A percentile compares a stretch with the other conserved stretches of the same genome.
These are phyloP conservation scores for Cyberlindnera mycetangii DNA, from an alignment of 805 yeast genomes.

Conservation along the genomic window DNA sequence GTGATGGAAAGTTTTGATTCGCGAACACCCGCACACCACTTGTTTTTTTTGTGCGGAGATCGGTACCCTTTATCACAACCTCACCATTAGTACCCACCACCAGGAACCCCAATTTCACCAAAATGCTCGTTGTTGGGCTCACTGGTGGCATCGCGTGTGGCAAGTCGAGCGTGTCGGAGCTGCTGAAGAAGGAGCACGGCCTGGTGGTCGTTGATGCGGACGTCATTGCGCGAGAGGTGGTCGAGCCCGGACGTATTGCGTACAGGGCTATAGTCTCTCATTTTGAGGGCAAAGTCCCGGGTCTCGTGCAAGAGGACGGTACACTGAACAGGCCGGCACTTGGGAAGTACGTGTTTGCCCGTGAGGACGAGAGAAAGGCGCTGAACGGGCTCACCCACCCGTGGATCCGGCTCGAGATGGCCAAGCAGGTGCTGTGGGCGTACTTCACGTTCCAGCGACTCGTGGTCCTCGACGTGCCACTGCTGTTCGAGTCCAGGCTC, in stretches of 20 bases:
- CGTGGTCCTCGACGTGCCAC: constrained; percentile 85
- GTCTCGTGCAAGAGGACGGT: constrained; percentile 35
- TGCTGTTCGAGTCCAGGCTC: constrained; percentile 77
- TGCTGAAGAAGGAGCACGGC: constrained; percentile 47
- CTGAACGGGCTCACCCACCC: constrained; percentile 86
- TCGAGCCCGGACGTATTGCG: constrained; percentile 74
- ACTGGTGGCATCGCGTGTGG: constrained; percentile 99
- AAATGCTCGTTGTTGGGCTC: constrained; percentile 90
- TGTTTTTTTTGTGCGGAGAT: no score
- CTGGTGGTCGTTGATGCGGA: constrained; percentile 86
- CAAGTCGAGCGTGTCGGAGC: constrained; percentile 80
- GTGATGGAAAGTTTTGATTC: neutral
- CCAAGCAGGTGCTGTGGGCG: constrained; percentile 48
- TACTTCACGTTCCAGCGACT: constrained; percentile 53
- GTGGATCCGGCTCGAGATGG: constrained; percentile 65
- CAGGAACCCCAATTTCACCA: no score
- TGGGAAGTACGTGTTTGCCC: constrained; percentile 76
- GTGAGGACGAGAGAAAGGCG: constrained; percentile 51
- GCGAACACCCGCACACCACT: no score
- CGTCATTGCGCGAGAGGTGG: constrained; percentile 79
- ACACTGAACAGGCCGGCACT: constrained; percentile 67
- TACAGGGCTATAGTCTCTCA: constrained; percentile 60
- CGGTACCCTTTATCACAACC: no score
- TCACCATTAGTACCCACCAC: no score
- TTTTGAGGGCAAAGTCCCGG: constrained; percentile 54